phyloP scores from a whole-genome alignment of 2,329 filamentous ascomycete species.

The Penicillium brevicompactum region DNA sequence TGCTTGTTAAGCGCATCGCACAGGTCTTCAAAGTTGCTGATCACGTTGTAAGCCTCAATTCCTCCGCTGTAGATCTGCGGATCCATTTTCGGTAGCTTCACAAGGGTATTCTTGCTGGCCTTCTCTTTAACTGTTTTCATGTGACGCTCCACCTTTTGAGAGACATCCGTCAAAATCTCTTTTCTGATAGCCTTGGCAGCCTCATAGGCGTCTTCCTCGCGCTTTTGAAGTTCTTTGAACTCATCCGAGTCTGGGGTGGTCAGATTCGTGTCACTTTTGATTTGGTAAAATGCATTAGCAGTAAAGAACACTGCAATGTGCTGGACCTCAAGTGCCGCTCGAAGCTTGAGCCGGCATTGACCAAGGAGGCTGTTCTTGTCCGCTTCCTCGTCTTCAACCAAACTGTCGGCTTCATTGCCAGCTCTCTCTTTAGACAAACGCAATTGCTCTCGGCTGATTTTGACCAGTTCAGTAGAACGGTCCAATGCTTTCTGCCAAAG shows the following conservation, averaged over 20 bases:
- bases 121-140: constrained; percentile 66
- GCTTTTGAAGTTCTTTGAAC: constrained; percentile 66
- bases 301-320: constrained; percentile 84
- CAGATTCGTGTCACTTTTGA: constrained; percentile 69
- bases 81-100: constrained; percentile 64
- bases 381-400: constrained; percentile 37
- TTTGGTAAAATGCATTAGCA: constrained; percentile 80
- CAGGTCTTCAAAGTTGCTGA: constrained; percentile 68
- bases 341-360: constrained; percentile 66
- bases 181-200: constrained; percentile 74
- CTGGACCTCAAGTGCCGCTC: constrained; percentile 73
- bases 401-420: constrained; percentile 19
- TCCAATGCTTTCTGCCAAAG: constrained; percentile 66
- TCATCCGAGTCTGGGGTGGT: constrained; percentile 68
- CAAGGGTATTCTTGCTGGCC: constrained; percentile 58
- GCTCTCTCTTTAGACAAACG: constrained; percentile 33
- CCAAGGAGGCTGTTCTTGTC: constrained; percentile 53
- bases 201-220: constrained; percentile 75
- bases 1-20: constrained; percentile 71
- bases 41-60: constrained; percentile 69
- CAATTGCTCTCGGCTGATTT: constrained; percentile 66
- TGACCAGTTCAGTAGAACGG: constrained; percentile 53
- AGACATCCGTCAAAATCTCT: constrained; percentile 69
- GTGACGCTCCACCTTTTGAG: constrained; percentile 60
- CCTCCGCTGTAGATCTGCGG: constrained; percentile 59